Evolutionary conservation across 1,139 yeast genomes (phyloP).

Genomic region (Petasospora rhodanensis): DNA sequence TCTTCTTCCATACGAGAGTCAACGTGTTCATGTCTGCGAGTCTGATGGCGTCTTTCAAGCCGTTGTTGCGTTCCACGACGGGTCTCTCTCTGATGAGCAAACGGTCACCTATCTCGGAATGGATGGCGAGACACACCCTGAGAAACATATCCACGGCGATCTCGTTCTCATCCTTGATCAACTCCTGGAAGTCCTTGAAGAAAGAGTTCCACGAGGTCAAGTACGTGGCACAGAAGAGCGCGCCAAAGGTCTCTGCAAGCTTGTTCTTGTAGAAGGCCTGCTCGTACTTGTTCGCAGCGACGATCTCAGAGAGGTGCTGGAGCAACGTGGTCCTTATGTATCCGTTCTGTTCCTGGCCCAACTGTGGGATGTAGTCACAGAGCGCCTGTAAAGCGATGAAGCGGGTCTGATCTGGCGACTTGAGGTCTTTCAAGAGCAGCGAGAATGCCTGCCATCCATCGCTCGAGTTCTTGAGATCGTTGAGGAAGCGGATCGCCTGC

Average conservation of each 20-base stretch:
- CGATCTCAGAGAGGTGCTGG: slow-evolving; percentile 35
- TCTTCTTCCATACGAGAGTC: slow-evolving; percentile 63
- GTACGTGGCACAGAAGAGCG: slow-evolving; percentile 66
- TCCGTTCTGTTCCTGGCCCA: slow-evolving; percentile 37
- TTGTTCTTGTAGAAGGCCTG: slow-evolving; percentile 72
- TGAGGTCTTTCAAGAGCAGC: slow-evolving; percentile 46
- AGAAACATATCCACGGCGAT: slow-evolving; percentile 72
- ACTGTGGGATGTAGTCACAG: slow-evolving; percentile 53
- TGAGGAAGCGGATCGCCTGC: slow-evolving; percentile 81
- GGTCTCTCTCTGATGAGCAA: slow-evolving; percentile 66
- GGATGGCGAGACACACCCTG: slow-evolving; percentile 69
- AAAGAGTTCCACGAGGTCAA: slow-evolving; percentile 57
- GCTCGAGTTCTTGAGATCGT: slow-evolving; percentile 66
- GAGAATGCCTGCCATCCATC: slow-evolving; percentile 81
- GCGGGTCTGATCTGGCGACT: slow-evolving; percentile 49
- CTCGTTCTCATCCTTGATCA: slow-evolving; percentile 35
- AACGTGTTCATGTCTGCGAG: slow-evolving; percentile 66
- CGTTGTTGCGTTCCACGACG: slow-evolving; percentile 59
- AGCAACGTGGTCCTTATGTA: slow-evolving; percentile 39
- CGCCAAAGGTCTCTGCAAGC: slow-evolving; percentile 67
- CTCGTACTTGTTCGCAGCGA: slow-evolving; percentile 37
- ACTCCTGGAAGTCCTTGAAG: slow-evolving; percentile 56
- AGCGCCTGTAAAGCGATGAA: slow-evolving; percentile 78
- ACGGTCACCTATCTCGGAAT: slow-evolving; percentile 91
- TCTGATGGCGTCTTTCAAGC: slow-evolving; percentile 79